Evolutionary conservation across 257 asterid genomes (phyloP).

Genomic region (Dorcoceras hygrometricum): DNA sequence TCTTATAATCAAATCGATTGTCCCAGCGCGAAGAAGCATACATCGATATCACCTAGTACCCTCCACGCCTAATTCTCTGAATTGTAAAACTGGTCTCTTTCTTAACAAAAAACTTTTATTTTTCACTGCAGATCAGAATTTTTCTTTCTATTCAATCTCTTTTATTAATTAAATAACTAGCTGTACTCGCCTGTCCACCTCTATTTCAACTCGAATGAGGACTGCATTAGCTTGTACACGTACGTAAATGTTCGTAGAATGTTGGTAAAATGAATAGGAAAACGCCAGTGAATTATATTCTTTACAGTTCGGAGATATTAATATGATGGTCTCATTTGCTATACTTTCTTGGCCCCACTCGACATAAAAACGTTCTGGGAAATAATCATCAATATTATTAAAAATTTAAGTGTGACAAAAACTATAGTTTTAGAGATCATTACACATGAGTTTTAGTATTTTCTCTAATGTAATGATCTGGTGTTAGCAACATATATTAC

Average conservation of each 20-base stretch:
- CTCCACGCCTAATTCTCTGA: not conserved
- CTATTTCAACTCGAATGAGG: constrained; percentile 15
- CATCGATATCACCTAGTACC: not conserved
- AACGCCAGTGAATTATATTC: constrained; percentile 19
- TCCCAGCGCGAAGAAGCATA: not conserved
- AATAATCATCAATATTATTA: too few species aligned
- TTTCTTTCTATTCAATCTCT: not conserved
- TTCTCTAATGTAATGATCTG: too few species aligned
- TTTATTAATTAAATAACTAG: not conserved
- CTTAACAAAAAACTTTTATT: not conserved
- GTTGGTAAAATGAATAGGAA: constrained; percentile 11
- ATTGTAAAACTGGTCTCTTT: not conserved
- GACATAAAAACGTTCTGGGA: not conserved
- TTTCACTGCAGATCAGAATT: not conserved
- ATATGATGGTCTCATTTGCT: not conserved
- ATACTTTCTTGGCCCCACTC: not conserved
- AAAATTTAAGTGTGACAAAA: too few species aligned
- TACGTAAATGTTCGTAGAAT: not conserved
- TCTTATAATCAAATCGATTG: not conserved
- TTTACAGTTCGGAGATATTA: not conserved
- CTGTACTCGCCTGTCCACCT: not conserved
- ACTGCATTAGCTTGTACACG: not conserved
- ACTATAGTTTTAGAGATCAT: too few species aligned
- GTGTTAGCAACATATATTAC: too few species aligned
- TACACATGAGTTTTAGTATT: too few species aligned